A percentile compares a stretch with the other conserved stretches of the same genome.
These are phyloP conservation scores for Asterionellopsis glacialis DNA, from an alignment of 108 stramenopile species.

Conservation along the genomic window DNA sequence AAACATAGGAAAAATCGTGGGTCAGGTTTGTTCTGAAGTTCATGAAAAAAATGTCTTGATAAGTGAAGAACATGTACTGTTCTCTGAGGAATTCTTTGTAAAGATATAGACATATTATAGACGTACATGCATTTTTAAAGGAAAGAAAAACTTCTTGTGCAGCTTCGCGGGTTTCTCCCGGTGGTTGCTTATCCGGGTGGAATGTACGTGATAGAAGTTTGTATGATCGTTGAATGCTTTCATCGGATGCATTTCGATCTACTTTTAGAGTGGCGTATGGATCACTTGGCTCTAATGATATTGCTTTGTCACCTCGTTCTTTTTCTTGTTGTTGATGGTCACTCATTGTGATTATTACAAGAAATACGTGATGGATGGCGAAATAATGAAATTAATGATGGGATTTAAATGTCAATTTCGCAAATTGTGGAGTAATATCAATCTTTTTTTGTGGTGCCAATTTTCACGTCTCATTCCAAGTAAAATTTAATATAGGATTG, in stretches of 20 bases:
- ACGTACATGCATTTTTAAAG: constrained; percentile 30
- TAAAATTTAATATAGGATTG: too few relatives aligned
- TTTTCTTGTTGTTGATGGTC: too few relatives aligned
- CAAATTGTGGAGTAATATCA: too few relatives aligned
- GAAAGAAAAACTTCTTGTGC: constrained; percentile 35
- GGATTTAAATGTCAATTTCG: too few relatives aligned
- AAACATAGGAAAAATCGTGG: neutral
- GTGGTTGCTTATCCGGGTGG: constrained; percentile 56
- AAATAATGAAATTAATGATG: too few relatives aligned
- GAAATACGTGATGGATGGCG: too few relatives aligned
- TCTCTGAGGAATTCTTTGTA: neutral
- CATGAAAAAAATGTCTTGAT: too few relatives aligned
- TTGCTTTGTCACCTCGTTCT: too few relatives aligned
- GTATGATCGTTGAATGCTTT: constrained; percentile 40
- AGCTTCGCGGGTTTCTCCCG: constrained; percentile 12
- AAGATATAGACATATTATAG: neutral
- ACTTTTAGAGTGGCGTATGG: constrained; percentile 50
- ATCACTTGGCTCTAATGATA: constrained; percentile 4
- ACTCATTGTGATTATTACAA: too few relatives aligned
- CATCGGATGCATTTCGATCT: constrained; percentile 27
- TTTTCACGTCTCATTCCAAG: too few relatives aligned
- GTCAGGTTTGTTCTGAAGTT: neutral
- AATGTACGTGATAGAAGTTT: constrained; percentile 34
- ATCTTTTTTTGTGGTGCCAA: too few relatives aligned
- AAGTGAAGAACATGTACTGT: too few relatives aligned